Base-by-base conservation (phyloP, 306 rosid species). In the Oemleria cerasiformis region DNA sequence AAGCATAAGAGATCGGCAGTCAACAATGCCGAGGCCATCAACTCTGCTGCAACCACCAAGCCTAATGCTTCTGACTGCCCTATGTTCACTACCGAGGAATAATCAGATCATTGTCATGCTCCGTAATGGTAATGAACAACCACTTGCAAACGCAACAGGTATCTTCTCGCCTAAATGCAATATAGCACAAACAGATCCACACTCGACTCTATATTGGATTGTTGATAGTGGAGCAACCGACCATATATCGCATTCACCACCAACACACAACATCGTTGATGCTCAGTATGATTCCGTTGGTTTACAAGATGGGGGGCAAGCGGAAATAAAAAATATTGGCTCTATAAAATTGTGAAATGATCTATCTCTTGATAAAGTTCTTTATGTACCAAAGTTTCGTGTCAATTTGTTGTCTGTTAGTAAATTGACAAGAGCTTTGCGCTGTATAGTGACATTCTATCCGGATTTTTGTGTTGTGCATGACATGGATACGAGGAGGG, bases 161-260 rank as follows among this genome's bases (percentile, higher is more conserved):
- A 63, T 63, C 5, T 40, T 63, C 4, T 7, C 67, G 17, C 48
- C 47, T 19, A 63, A 5, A 8, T 63, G 47, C 47, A 38, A 38
- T 63, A 7, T 8, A 6, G 40, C 16, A 38, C 7, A 63, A 63
- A 9, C 13, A 6, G 48, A 63, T 63, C 10, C 47, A 63, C 67
- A 39, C 14, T 63, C 67, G 19, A 63, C 67, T n/a, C 40, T 63
- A 38, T 63, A 39, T 63, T 63, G 65, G 65, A 53, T 53, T 53
- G 8, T 53, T 53, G 58, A 53, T 53, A 53, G 58, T 20, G 58
- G 58, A 14, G 58, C 58, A 4, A 53, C 58, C 19, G 58, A 53
- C 8, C 58, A 53, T 14, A 53, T 53, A 4, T 53, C 23, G 3
- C 58, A 16, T 53, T 40, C 58, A 1, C 19, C 58, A 53, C 58